A percentile compares a stretch with the other conserved stretches of the same genome.
Evolutionary conservation across 2,329 filamentous ascomycete genomes (phyloP).

Genomic region (Monilinia vaccinii-corymbosi): DNA sequence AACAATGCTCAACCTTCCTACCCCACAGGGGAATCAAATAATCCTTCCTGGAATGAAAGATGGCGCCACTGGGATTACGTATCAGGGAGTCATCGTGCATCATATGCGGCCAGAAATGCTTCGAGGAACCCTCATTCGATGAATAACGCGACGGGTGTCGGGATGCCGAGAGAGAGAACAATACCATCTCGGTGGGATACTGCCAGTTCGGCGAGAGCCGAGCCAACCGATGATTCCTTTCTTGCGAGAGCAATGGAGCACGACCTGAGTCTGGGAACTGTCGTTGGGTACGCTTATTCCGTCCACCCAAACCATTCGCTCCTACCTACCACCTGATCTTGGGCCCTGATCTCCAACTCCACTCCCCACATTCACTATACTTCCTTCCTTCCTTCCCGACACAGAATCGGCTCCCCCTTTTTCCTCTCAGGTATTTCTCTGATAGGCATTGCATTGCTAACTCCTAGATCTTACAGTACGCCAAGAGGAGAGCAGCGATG

Average conservation of each 20-base stretch:
- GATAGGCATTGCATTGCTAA: too few relatives aligned
- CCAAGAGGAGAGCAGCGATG: not conserved
- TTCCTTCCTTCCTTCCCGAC: too few relatives aligned
- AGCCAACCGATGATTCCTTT: not conserved
- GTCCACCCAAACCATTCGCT: too few relatives aligned
- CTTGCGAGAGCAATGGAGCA: not conserved
- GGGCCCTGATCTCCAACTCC: too few relatives aligned
- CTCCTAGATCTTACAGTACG: not conserved
- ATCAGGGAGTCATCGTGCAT: too few relatives aligned
- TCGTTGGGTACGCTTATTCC: not conserved
- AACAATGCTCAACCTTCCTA: not conserved
- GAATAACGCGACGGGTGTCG: not conserved
- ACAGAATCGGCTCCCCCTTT: too few relatives aligned
- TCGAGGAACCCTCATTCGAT: not conserved
- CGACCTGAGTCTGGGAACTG: not conserved
- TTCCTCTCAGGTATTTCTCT: too few relatives aligned
- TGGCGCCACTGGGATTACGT: not conserved
- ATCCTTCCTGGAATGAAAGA: not conserved
- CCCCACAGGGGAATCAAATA: too few relatives aligned
- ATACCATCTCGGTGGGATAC: rapidly evolving
- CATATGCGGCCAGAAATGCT: too few relatives aligned
- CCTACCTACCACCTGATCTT: too few relatives aligned
- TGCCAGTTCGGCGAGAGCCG: not conserved
- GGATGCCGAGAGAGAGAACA: not conserved
- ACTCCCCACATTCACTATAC: too few relatives aligned